Evolutionary conservation across 2,329 filamentous ascomycete species (phyloP), one percentile per base, ranked within the genome.

Genomic region (Aureobasidium zeae): DNA sequence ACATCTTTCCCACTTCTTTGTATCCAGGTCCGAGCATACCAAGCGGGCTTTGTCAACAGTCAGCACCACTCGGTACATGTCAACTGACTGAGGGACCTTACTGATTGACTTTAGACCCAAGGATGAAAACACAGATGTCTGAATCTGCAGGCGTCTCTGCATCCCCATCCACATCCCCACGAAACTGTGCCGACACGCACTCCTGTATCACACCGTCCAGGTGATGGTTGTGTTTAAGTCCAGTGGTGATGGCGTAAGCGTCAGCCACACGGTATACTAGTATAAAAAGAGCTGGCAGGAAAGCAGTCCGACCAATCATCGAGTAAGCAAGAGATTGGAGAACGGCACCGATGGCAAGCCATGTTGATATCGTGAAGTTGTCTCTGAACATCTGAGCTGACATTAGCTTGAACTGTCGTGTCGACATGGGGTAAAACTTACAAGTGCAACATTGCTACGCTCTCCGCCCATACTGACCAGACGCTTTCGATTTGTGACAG

Each of bases 1-100:
- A 72, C 49, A 58, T 58, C 0, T 52, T 49, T 32, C 54, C 60
- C 0, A 71, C 52, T 13, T 69, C 58, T 17, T 57, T 57, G 44
- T 60, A 64, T 35, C 67, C 65, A 0, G 73, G 72, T 2, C 63
- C 59, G 15, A 75, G 53, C 7, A 67, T 31, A 3, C 74, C 72
- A 1, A 75, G 60, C 0, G 73, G 72, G 35, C 62, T 53, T 43
- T 10, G 12, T 21, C n/a, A 21, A 10, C 22, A 24, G 9, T 44
- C 25, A 44, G 30, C 3, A 29, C 7, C 7, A 15, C 12, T 2
- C 13, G n/a, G n/a, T 2, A 4, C 15, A 21, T 9, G 6, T 8
- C 12, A n/a, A n/a, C n/a, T n/a, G n/a, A n/a, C n/a, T n/a, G n/a
- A n/a, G n/a, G n/a, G 16, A 11, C 36, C 51, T 41, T 44, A 57